phyloP scores from a whole-genome alignment of 2,329 filamentous ascomycete species.

The Claviceps fusiformis region DNA sequence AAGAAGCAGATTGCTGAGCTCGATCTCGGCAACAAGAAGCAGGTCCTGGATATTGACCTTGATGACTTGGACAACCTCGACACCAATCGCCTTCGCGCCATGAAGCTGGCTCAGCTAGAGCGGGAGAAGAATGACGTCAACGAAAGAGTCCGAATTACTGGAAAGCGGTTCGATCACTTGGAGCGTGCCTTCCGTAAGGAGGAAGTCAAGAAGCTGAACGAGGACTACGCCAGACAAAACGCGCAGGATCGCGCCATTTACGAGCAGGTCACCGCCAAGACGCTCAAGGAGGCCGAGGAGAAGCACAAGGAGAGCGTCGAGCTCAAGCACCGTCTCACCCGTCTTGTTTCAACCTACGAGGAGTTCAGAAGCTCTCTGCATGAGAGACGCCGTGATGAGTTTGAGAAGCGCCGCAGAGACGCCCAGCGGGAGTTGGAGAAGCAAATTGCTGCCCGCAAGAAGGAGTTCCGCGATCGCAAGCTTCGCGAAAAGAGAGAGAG shows the following conservation, averaged over 20 bases:
- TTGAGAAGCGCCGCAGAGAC: conserved; percentile 82
- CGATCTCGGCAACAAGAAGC: conserved; percentile 64
- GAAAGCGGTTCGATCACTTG: conserved; percentile 91
- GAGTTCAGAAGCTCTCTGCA: conserved; percentile 69
- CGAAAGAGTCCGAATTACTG: conserved; percentile 79
- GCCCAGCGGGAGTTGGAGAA: conserved; percentile 88
- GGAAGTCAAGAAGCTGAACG: conserved; percentile 78
- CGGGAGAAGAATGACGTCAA: conserved; percentile 95
- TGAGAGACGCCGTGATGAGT: conserved; percentile 82
- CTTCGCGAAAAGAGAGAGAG: conserved; percentile 71
- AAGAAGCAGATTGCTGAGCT: conserved; percentile 87
- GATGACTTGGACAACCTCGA: conserved; percentile 78
- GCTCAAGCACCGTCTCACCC: conserved; percentile 81
- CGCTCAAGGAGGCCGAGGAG: conserved; percentile 62
- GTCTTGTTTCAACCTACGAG: conserved; percentile 76
- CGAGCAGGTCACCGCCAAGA: conserved; percentile 64
- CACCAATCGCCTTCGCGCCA: conserved; percentile 75
- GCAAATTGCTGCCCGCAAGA: conserved; percentile 76
- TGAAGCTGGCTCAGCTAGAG: conserved; percentile 92
- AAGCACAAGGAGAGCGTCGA: conserved; percentile 90
- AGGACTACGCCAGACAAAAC: conserved; percentile 75
- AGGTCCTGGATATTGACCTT: conserved; percentile 54
- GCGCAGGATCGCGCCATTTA: conserved; percentile 67
- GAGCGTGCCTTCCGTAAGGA: conserved; percentile 95
- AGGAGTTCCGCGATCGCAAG: conserved; percentile 74